Evolutionary conservation across 257 asterid genomes (phyloP).

Genomic region (Penstemon davidsonii): DNA sequence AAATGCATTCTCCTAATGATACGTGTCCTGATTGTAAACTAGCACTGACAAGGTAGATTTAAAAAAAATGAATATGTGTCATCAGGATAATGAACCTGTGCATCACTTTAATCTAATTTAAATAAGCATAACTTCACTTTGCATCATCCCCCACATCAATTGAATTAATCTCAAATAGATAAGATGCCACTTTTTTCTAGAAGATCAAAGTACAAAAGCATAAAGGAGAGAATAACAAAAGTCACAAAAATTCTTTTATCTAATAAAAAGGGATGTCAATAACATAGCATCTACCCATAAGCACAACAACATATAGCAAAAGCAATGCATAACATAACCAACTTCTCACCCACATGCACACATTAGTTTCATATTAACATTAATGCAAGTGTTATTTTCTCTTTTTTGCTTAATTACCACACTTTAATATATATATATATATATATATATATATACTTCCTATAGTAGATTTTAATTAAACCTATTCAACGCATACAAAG

Average conservation of each 20-base stretch:
- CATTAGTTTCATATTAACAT: conserved; percentile 8
- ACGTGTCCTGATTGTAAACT: too few species aligned
- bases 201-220: not conserved
- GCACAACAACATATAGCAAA: conserved; percentile 9
- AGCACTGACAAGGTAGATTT: too few species aligned
- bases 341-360: conserved; percentile 17
- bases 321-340: conserved; percentile 10
- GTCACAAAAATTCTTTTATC: conserved; percentile 11
- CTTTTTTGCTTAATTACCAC: not conserved
- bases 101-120: too few species aligned
- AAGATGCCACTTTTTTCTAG: too few species aligned
- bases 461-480: not conserved
- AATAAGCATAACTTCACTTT: too few species aligned
- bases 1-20: too few species aligned
- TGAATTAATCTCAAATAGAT: too few species aligned
- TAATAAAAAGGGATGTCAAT: not conserved
- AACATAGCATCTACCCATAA: conserved; percentile 11
- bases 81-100: too few species aligned
- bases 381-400: conserved; percentile 17
- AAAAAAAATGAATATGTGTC: too few species aligned
- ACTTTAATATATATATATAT: conserved; percentile 2
- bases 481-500: conserved; percentile 9
- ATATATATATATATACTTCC: not conserved
- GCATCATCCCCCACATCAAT: too few species aligned
- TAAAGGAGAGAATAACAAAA: not conserved